Conservation (phyloP, 805 yeast genomes). For the Candida patagonica region DNA sequence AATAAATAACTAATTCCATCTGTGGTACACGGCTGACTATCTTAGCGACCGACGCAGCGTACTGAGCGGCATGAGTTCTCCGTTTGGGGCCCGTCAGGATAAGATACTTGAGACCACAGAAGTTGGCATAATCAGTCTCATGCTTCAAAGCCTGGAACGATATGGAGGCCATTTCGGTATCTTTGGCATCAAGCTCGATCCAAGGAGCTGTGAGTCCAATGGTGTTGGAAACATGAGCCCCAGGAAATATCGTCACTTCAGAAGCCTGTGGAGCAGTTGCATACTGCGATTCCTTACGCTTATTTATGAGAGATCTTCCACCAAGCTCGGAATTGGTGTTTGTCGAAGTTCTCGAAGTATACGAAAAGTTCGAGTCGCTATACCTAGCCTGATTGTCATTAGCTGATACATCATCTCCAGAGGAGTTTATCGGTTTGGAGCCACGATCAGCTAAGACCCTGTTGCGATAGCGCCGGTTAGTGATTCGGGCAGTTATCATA, state of each 20-base stretch:
- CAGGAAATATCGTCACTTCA: slow-evolving; percentile 37
- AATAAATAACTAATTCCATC: slow-evolving; percentile 22
- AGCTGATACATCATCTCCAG: background rate
- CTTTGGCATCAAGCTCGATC: slow-evolving; percentile 56
- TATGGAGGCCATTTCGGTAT: slow-evolving; percentile 40
- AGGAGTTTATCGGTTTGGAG: background rate
- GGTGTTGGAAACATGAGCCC: slow-evolving; percentile 33
- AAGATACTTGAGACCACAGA: slow-evolving; percentile 46
- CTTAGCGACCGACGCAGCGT: slow-evolving; percentile 35
- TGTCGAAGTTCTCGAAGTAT: background rate
- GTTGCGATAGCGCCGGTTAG: slow-evolving; percentile 34
- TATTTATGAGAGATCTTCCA: background rate
- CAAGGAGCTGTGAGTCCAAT: slow-evolving; percentile 58
- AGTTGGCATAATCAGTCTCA: slow-evolving; percentile 50
- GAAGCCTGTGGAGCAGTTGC: slow-evolving; percentile 35
- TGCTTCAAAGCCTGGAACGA: slow-evolving; percentile 49
- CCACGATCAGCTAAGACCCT: slow-evolving; percentile 19
- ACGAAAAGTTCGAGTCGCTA: background rate
- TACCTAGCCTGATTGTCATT: background rate
- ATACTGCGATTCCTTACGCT: background rate
- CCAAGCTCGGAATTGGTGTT: slow-evolving; percentile 10
- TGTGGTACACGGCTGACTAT: slow-evolving; percentile 24
- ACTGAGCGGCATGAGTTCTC: slow-evolving; percentile 41
- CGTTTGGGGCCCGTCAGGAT: slow-evolving; percentile 59
- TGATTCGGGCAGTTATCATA: slow-evolving; percentile 43